Evolutionary conservation across 495 filamentous ascomycete species (phyloP), one percentile per base, ranked within the genome.

Genomic region (Aspergillus cavernicola): DNA sequence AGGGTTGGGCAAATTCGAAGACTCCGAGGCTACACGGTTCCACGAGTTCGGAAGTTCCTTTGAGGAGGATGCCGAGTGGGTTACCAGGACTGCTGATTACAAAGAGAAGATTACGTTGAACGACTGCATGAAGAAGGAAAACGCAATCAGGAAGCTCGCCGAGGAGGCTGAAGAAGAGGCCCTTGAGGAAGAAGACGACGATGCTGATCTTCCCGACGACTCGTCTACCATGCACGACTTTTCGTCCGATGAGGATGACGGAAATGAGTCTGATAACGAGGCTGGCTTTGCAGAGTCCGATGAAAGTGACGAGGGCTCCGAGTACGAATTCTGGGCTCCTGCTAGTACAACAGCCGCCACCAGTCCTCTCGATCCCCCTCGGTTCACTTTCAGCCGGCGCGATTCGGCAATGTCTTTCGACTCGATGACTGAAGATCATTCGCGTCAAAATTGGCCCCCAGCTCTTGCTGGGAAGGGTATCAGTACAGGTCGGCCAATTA

Each of bases 221-320:
- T 79, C 71, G 10, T 89, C 85, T 42, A 75, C 71, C 18, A 80
- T 87, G 37, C 83, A 86, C 53, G 84, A 88, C 45, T 81, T 80
- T 53, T 74, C 70, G 38, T 78, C 75, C 4, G 76, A 80, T 31
- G 87, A 59, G 20, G 58, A 61, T 32, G 60, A 85, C 63, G 89
- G 89, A 10, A 92, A 92, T 59, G 89, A 96, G 58, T 93, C 91
- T n/a, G 92, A 97, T 65, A 90, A 96, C 61, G 93, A 98, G 71
- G 84, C 84, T 56, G 93, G 93, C 2, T 96, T 97, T 63, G 92
- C 90, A 37, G 88, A 86, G 11, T 92, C 89, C 0, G 92, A 96
- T 55, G 87, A 90, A 35, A 89, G 89, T 52, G 89, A 92, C 62
- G 83, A 68, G 52, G 79, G 78, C 26, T 87, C 83, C 24, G 86